phyloP scores from a whole-genome alignment of 306 rosid genomes.

The Prinsepia uniflora region DNA sequence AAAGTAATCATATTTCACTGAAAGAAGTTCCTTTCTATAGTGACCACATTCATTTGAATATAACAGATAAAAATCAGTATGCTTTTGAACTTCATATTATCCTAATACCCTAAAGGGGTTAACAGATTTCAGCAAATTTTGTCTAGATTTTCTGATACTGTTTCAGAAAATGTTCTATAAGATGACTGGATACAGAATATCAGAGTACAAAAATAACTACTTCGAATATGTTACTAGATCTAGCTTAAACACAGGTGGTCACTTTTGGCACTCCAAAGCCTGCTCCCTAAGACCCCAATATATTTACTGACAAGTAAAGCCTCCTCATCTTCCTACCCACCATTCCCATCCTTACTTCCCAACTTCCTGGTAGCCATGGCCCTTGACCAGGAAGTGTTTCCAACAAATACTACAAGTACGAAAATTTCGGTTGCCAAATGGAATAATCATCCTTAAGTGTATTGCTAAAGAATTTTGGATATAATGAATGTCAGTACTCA shows the following conservation, averaged over 20 bases:
- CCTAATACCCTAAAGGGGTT: neutral
- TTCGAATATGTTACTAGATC: too few relatives aligned
- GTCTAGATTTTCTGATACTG: neutral
- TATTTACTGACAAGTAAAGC: too few relatives aligned
- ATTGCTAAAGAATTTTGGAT: slow-evolving; percentile 7
- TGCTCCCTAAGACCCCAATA: neutral
- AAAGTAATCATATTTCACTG: neutral
- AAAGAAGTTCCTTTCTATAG: too few relatives aligned
- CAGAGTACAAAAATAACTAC: too few relatives aligned
- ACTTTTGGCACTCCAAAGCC: neutral
- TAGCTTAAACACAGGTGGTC: neutral
- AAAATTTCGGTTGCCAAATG: neutral
- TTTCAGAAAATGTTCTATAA: too few relatives aligned
- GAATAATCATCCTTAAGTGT: neutral
- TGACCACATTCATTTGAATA: too few relatives aligned
- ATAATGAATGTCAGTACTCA: slow-evolving; percentile 11
- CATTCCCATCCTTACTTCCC: neutral
- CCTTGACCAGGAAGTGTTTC: neutral
- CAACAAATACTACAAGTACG: too few relatives aligned
- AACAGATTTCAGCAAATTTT: neutral
- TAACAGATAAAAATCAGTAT: too few relatives aligned
- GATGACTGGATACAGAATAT: too few relatives aligned
- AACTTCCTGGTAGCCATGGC: neutral
- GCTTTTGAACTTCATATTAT: neutral
- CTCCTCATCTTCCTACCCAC: neutral